Evolutionary conservation across 192 early-diverging fungal species (phyloP).

Genomic region (Coemansia sp.): DNA sequence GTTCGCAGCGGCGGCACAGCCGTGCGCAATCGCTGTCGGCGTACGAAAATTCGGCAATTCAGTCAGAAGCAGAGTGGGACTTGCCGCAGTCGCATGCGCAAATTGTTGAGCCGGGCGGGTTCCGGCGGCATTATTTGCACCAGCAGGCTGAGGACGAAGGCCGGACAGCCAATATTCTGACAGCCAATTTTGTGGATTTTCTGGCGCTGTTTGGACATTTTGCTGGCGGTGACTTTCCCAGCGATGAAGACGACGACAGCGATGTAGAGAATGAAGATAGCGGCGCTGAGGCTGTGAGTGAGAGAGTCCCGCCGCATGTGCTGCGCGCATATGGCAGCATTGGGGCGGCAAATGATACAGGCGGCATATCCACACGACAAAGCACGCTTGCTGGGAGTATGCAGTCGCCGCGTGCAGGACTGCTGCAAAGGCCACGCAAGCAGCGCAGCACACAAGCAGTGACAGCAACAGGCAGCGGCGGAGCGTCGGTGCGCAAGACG

Average conservation of each 20-base stretch:
- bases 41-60: conserved; percentile 11
- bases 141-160: conserved; percentile 67
- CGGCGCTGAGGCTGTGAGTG: neutral
- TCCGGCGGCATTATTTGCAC: conserved; percentile 80
- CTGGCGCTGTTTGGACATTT: conserved; percentile 88
- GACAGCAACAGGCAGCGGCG: neutral
- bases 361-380: no score
- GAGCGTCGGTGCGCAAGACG: conserved; percentile 65
- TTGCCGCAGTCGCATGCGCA: conserved; percentile 47
- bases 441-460: neutral
- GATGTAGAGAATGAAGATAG: conserved; percentile 19
- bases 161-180: conserved; percentile 60
- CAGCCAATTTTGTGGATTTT: conserved; percentile 90
- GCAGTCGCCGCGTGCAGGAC: neutral
- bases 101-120: conserved; percentile 76
- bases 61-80: conserved; percentile 49
- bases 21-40: conserved; percentile 24
- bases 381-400: no score
- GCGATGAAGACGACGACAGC: conserved; percentile 64
- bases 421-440: neutral
- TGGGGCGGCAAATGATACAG: neutral
- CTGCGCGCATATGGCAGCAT: neutral
- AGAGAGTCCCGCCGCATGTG: neutral
- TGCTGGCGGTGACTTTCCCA: conserved; percentile 85
- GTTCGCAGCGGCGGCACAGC: conserved; percentile 6